phyloP scores from a whole-genome alignment of 805 yeast genomes.

The Monosporozyma aquatica region DNA sequence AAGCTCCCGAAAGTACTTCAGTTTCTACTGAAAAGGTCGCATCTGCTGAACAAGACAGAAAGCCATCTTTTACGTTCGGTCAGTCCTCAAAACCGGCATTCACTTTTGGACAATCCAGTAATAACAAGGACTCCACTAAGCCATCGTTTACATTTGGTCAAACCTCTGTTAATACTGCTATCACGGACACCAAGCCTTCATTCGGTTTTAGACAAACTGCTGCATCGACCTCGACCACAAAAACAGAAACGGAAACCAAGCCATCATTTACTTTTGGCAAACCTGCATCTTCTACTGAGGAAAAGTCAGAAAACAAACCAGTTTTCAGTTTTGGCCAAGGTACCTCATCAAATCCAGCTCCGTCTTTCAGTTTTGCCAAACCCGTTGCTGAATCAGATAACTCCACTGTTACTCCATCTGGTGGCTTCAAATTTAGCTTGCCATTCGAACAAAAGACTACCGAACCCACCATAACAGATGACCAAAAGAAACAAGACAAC shows the following conservation, averaged over 20 bases:
- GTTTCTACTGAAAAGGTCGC: not conserved
- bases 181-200: slow-evolving; percentile 6
- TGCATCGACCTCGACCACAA: not conserved
- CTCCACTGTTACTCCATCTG: slow-evolving; percentile 21
- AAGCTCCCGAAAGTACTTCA: not conserved
- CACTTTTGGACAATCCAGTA: slow-evolving; percentile 14
- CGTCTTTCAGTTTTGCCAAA: slow-evolving; percentile 24
- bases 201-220: slow-evolving; percentile 9
- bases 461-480: not conserved
- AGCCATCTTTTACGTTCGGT: not conserved
- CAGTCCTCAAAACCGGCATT: slow-evolving; percentile 15
- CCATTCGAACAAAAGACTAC: slow-evolving; percentile 27
- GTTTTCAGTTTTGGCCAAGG: slow-evolving; percentile 25
- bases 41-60: not conserved
- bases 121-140: slow-evolving; percentile 4
- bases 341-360: slow-evolving; percentile 11
- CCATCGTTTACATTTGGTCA: slow-evolving; percentile 20
- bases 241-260: slow-evolving; percentile 5
- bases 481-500: slow-evolving; percentile 12
- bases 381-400: slow-evolving; percentile 8
- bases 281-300: slow-evolving; percentile 21
- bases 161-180: not conserved
- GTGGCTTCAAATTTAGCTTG: slow-evolving; percentile 28
- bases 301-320: slow-evolving; percentile 14
- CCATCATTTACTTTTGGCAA: slow-evolving; percentile 20